Evolutionary conservation across 2,329 filamentous ascomycete genomes (phyloP), one percentile per base, ranked within the genome.

Genomic region (Diaporthe ilicicola): DNA sequence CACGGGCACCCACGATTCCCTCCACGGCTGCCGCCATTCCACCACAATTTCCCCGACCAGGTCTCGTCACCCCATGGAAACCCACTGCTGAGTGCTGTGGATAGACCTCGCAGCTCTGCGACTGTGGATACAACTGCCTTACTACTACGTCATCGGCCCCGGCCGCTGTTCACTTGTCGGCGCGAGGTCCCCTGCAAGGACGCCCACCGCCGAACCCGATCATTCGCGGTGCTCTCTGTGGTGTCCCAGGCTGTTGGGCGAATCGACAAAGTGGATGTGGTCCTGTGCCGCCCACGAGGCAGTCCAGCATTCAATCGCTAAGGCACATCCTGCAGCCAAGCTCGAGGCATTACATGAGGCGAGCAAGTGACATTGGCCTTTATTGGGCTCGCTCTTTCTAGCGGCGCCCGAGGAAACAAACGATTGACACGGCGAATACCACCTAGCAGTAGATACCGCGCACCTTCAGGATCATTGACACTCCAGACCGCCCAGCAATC

Each of bases 31-130:
- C 34, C 70, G 24, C 61, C 50, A 44, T 55, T 64, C 34, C 70
- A 69, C 70, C 67, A 66, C 67, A 72, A 70, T 66, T 59, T 70
- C 67, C 70, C 70, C 59, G 59, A 59, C 53, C 29, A 64, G 15
- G 32, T 51, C 48, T 51, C 37, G 39, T 69, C 66, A 39, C 56
- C 55, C 65, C 55, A 71, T 62, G 55, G 46, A 53, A 55, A 22
- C 64, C 65, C 55, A 54, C 66, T 64, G 50, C n/a, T 32, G 15
- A 46, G 15, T 55, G 53, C 46, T 59, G 69, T 59, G 59, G 42
- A 56, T 39, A 17, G 39, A 9, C 17, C 6, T 46, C n/a, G 56
- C 56, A 62, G 56, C 56, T 62, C 27, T 62, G 27, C 42, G 19
- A 62, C 27, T 62, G 56, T 62, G 56, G 59, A 17, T 64, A 64